Evolutionary conservation across 2,329 filamentous ascomycete genomes (phyloP), one percentile per base, ranked within the genome.

Genomic region (Diaporthe sp.): DNA sequence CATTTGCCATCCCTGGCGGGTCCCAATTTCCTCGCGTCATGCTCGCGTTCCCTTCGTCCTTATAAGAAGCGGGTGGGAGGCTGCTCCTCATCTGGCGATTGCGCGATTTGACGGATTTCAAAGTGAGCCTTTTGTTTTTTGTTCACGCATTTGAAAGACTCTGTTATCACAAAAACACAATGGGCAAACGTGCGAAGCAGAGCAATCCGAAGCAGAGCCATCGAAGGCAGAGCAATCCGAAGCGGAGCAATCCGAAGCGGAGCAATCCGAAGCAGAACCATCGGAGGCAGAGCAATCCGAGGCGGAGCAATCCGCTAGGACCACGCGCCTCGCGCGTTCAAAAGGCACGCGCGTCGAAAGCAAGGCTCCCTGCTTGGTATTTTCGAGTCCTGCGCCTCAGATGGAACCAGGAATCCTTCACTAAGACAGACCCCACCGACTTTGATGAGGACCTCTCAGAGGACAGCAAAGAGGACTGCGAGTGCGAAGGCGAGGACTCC

Each of bases 361-460:
- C 10, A 37, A 0, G 10, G 17, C 57, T 59, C 4, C 57, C 57
- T 17, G 17, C 4, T 4, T 59, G 57, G 57, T 59, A n/a, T 39
- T 42, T 25, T 9, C 57, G 57, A n/a, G 57, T 42, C 34, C 1
- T 8, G 4, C 1, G 3, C 19, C 22, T 59, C 57, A 59, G 57
- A 39, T 59, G 19, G 17, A 7, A 22, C 28, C 55, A 2, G 9
- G 9, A 17, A n/a, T 1, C 5, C 7, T 58, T 58, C 28, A 10
- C 9, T 17, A 0, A 4, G 1, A n/a, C 37, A 6, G 1, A 58
- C 55, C 17, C 55, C 2, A 0, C 0, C 13, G 55, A 34, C 19
- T 58, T 58, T n/a, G 31, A 58, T 58, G 55, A 37, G 12, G 55
- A 58, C 31, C 55, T 58, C 31, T 58, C 31, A 58, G 55, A 58